Evolutionary conservation across 1,284 basidiomycete genomes (phyloP).

Genomic region (Porogramme epimiltina): DNA sequence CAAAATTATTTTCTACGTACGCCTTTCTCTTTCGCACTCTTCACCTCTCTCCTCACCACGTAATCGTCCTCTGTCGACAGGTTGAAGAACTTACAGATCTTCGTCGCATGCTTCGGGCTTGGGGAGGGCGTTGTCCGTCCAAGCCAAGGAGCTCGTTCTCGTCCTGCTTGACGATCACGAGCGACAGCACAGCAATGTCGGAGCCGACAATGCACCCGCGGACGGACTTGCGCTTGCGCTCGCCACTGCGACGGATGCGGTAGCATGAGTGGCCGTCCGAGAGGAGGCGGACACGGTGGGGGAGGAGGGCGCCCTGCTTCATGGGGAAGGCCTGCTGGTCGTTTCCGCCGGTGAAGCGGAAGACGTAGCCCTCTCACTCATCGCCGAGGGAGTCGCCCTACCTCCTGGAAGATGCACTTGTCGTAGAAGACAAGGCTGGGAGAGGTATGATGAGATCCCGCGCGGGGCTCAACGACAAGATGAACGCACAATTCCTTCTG

Average conservation of each 20-base stretch:
- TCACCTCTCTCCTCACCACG: slow-evolving; percentile 91
- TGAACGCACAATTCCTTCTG: slow-evolving; percentile 80
- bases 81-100: slow-evolving; percentile 99
- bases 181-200: slow-evolving; percentile 94
- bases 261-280: slow-evolving; percentile 97
- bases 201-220: slow-evolving; percentile 97
- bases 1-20: no score
- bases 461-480: neutral
- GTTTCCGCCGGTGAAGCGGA: slow-evolving; percentile 97
- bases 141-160: slow-evolving; percentile 91
- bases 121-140: slow-evolving; percentile 92
- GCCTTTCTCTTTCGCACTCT: slow-evolving; percentile 85
- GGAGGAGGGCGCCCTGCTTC: slow-evolving; percentile 98
- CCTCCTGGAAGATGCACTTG: slow-evolving; percentile 96
- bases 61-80: slow-evolving; percentile 98
- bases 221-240: slow-evolving; percentile 98
- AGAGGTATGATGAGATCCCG: no score
- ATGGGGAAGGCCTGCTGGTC: slow-evolving; percentile 98
- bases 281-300: slow-evolving; percentile 93
- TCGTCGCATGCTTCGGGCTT: slow-evolving; percentile 96
- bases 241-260: slow-evolving; percentile 89
- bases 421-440: slow-evolving; percentile 91
- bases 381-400: slow-evolving; percentile 90
- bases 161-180: slow-evolving; percentile 98
- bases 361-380: slow-evolving; percentile 97